phyloP scores from a whole-genome alignment of 495 filamentous ascomycete genomes.

The Penicillium mononematosum region DNA sequence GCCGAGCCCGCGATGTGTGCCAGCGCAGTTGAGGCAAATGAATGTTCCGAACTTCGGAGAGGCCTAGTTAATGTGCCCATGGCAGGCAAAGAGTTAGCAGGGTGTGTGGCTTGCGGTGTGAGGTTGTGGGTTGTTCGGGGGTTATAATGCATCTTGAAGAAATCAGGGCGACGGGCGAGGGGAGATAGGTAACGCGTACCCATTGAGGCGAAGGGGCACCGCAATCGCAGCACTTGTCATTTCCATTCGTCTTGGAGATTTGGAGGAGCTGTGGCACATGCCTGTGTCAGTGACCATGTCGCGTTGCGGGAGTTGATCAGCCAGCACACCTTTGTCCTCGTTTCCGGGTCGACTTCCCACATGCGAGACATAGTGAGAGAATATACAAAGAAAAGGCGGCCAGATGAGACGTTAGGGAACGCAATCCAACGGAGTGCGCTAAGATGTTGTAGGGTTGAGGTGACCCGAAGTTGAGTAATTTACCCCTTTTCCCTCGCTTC shows the following conservation, averaged over 20 bases:
- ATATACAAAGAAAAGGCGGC: slow-evolving; percentile 10
- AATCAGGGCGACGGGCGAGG: background rate
- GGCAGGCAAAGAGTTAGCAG: background rate
- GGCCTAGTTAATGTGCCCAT: slow-evolving; percentile 40
- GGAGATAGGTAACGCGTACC: slow-evolving; percentile 38
- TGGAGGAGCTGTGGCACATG: slow-evolving; percentile 63
- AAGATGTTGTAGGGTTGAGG: slow-evolving; percentile 1
- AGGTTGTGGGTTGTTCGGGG: background rate
- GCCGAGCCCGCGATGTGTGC: slow-evolving; percentile 88
- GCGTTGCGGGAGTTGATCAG: slow-evolving; percentile 4
- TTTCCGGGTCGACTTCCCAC: slow-evolving; percentile 99
- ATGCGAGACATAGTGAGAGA: slow-evolving; percentile 56
- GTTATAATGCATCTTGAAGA: background rate
- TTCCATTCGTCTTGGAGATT: slow-evolving; percentile 83
- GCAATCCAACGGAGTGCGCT: slow-evolving; percentile 6
- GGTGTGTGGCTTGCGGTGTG: slow-evolving; percentile 13
- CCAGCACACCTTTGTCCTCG: slow-evolving; percentile 73
- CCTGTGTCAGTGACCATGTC: slow-evolving; percentile 14
- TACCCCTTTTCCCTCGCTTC: slow-evolving; percentile 9
- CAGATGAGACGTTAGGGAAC: background rate
- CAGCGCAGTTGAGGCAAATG: slow-evolving; percentile 94
- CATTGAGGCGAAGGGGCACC: slow-evolving; percentile 94
- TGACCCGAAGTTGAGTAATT: slow-evolving; percentile 1
- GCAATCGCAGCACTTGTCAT: slow-evolving; percentile 91
- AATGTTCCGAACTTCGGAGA: slow-evolving; percentile 82